A percentile compares a stretch with the other conserved stretches of the same genome.
Evolutionary conservation across 176 grass and related monocot species (phyloP).

Genomic region (Puccinellia tenuiflora): DNA sequence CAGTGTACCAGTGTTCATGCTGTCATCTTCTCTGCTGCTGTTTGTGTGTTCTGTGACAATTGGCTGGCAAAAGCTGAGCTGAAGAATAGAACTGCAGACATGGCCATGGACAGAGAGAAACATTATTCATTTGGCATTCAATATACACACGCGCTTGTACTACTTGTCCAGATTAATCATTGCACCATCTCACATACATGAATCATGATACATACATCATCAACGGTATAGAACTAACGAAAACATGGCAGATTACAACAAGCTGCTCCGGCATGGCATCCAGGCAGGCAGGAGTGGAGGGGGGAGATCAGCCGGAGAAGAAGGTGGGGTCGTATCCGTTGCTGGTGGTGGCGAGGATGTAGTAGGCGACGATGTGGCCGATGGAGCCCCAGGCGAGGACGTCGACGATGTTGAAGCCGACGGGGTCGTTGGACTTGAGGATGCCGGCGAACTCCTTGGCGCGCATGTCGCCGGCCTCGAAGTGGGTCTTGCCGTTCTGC

Average conservation of each 20-base stretch:
- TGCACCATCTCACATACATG: constrained; percentile 27
- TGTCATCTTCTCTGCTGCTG: background rate
- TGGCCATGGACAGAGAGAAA: background rate
- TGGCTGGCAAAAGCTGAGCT: too few species aligned
- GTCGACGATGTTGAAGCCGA: constrained; percentile 97
- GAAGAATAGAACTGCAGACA: background rate
- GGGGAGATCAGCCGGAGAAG: constrained; percentile 54
- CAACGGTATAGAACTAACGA: background rate
- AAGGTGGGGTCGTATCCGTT: constrained; percentile 94
- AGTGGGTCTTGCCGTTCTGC: constrained; percentile 97
- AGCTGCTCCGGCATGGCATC: background rate
- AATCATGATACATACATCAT: background rate
- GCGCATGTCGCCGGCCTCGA: constrained; percentile 84
- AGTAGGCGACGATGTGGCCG: constrained; percentile 95
- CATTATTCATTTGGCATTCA: constrained; percentile 7
- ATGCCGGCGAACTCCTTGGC: constrained; percentile 81
- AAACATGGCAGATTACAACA: constrained; percentile 8
- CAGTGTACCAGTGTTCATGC: background rate
- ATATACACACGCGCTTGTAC: constrained; percentile 34
- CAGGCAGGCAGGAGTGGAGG: background rate
- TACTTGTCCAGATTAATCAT: constrained; percentile 27
- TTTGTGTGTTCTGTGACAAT: background rate
- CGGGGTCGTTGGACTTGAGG: constrained; percentile 96
- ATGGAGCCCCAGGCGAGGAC: constrained; percentile 88
- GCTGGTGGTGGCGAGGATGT: constrained; percentile 96